Conservation (phyloP, 2,329 filamentous ascomycete genomes). For the Didymella pomorum region DNA sequence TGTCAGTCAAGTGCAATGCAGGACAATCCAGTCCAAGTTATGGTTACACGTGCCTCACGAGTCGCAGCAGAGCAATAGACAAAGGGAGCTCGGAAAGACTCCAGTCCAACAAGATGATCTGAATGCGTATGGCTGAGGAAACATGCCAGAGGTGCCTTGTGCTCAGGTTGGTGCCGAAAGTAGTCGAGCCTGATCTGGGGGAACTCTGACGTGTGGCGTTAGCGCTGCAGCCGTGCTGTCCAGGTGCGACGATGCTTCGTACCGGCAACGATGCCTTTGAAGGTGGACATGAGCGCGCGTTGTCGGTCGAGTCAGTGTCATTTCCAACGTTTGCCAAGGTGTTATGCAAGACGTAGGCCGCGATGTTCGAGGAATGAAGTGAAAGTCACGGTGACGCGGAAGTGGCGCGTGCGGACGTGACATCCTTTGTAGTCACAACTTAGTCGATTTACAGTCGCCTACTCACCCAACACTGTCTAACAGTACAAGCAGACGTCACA, state of each 20-base stretch:
- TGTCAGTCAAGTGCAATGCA: slow-evolving; percentile 1
- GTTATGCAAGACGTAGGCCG: background rate
- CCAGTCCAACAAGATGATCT: slow-evolving; percentile 84
- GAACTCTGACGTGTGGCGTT: slow-evolving; percentile 65
- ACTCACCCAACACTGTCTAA: background rate
- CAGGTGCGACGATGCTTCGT: background rate
- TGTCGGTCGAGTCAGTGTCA: background rate
- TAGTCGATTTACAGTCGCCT: background rate
- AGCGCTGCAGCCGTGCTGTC: slow-evolving; percentile 5
- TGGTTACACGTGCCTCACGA: slow-evolving; percentile 62
- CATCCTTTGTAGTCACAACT: background rate
- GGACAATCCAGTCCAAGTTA: background rate
- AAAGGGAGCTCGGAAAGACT: slow-evolving; percentile 78
- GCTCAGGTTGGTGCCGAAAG: slow-evolving; percentile 68
- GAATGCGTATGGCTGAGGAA: slow-evolving; percentile 94
- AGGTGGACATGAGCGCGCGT: slow-evolving; percentile 42
- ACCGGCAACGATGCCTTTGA: slow-evolving; percentile 46
- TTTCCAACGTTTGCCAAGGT: slow-evolving; percentile 1
- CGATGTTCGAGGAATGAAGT: background rate
- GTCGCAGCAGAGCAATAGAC: slow-evolving; percentile 91
- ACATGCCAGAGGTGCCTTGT: slow-evolving; percentile 74
- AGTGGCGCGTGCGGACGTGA: slow-evolving; percentile 16
- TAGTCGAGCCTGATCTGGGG: slow-evolving; percentile 84
- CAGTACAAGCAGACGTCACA: background rate
- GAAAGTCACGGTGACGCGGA: slow-evolving; percentile 6